These are phyloP conservation scores for Quercus phellos DNA, from an alignment of 331 rosid genomes.

Conservation along the genomic window DNA sequence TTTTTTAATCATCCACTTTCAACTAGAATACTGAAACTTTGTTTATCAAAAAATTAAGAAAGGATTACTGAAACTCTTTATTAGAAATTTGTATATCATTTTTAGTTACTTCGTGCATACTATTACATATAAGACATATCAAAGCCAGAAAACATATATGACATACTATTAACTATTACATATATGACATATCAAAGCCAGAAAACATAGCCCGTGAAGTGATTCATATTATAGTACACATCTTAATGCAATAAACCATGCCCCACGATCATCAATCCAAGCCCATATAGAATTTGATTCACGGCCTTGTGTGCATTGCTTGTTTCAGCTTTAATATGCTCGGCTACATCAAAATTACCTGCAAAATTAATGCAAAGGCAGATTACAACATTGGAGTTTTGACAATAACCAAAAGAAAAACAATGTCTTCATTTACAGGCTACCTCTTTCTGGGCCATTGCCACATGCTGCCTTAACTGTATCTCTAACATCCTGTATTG, in stretches of 20 bases:
- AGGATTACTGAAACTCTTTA: too few species aligned
- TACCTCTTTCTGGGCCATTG: slow-evolving; percentile 69
- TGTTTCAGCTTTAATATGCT: slow-evolving; percentile 45
- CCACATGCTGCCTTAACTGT: slow-evolving; percentile 70
- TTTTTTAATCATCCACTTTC: too few species aligned
- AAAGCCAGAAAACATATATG: neutral
- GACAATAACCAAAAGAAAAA: neutral
- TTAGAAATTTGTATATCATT: too few species aligned
- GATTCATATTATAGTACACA: neutral
- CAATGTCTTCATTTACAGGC: neutral
- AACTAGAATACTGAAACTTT: too few species aligned
- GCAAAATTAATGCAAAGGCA: neutral
- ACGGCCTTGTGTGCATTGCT: slow-evolving; percentile 34
- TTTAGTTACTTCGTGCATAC: too few species aligned
- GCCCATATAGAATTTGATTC: slow-evolving; percentile 27
- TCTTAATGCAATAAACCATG: neutral
- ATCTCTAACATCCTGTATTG: slow-evolving; percentile 50
- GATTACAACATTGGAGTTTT: neutral
- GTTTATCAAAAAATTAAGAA: too few species aligned
- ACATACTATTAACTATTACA: too few species aligned
- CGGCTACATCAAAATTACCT: slow-evolving; percentile 67
- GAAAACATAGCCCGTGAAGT: neutral
- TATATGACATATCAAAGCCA: too few species aligned
- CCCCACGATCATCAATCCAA: slow-evolving; percentile 37
- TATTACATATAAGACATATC: too few species aligned